Evolutionary conservation across 768 basidiomycete species (phyloP), one percentile per base, ranked within the genome.

Genomic region (Paxillus ammoniavirescens): DNA sequence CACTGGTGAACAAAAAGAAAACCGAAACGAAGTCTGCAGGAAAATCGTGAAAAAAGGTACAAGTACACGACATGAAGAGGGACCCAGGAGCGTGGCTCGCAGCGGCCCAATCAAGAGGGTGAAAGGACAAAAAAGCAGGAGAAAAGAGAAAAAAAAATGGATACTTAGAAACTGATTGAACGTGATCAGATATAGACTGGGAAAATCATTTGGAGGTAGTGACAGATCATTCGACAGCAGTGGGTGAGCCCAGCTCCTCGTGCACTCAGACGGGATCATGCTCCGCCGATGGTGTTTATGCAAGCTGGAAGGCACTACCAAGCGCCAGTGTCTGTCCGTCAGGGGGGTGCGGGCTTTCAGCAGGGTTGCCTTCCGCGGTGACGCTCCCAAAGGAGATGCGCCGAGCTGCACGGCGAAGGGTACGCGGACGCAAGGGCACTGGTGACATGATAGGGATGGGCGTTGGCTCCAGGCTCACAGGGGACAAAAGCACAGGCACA

Each of bases 241-340:
- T 33, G 49, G 50, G 53, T 31, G 60, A n/a, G 33, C 13, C 51
- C 49, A 44, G 48, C 47, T 5, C 46, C 52, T 49, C 56, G 44
- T 35, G 35, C 12, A 18, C 12, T 18, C 6, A 15, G n/a, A 49
- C 18, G 21, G 36, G 26, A 15, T n/a, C 13, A 21, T 18, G 23
- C 26, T 28, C 26, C 43, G 40, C 45, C 17, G 21, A 36, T 44
- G 17, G 50, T 49, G 44, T 31, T 76, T 60, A 86, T 13, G 72
- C 76, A 68, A 87, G 69, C 59, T 87, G 84, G 66, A 92, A 89
- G 26, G 89, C 89, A 62, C 87, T 90, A 28, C 80, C 89, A 47
- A 91, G 67, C 52, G 73, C 72, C 42, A 67, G 55, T 26, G 73
- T 68, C 52, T 69, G 69, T 49, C 72, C 69, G 7, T 67, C 68